These are phyloP conservation scores for Cryoendolithus antarcticus DNA, from an alignment of 2,329 filamentous ascomycete species.

Conservation along the genomic window DNA sequence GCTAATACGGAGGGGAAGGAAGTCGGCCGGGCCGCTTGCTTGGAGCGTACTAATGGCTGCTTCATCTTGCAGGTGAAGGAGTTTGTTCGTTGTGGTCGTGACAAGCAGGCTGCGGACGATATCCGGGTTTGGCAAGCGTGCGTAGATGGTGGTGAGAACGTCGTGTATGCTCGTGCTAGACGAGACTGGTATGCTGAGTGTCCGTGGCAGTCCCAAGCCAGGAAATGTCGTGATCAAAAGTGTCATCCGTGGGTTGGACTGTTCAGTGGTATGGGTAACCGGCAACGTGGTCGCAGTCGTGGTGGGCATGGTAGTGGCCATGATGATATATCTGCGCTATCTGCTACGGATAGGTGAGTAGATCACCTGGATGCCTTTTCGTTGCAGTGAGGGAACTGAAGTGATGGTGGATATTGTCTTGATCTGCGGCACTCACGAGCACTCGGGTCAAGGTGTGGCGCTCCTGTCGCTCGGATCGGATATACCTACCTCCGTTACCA, in stretches of 20 bases:
- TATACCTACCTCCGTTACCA: no score
- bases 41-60: constrained; percentile 52
- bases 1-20: constrained; percentile 72
- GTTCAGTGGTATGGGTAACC: no score
- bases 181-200: constrained; percentile 62
- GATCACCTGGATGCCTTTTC: no score
- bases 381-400: no score
- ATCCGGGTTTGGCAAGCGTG: constrained; percentile 44
- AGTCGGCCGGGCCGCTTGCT: constrained; percentile 36
- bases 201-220: constrained; percentile 71
- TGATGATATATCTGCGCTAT: no score
- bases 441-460: no score
- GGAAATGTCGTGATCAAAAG: constrained; percentile 75
- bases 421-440: no score
- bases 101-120: constrained; percentile 52
- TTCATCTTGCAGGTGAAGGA: constrained; percentile 45
- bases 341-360: no score
- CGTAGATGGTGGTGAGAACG: constrained; percentile 49
- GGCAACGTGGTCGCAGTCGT: no score
- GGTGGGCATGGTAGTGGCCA: no score
- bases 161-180: constrained; percentile 53
- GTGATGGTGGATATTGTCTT: no score
- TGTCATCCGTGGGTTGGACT: constrained; percentile 43
- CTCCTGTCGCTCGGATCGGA: no score
- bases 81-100: constrained; percentile 68